Evolutionary conservation across 768 basidiomycete species (phyloP).

Genomic region (Mycena latifolia): DNA sequence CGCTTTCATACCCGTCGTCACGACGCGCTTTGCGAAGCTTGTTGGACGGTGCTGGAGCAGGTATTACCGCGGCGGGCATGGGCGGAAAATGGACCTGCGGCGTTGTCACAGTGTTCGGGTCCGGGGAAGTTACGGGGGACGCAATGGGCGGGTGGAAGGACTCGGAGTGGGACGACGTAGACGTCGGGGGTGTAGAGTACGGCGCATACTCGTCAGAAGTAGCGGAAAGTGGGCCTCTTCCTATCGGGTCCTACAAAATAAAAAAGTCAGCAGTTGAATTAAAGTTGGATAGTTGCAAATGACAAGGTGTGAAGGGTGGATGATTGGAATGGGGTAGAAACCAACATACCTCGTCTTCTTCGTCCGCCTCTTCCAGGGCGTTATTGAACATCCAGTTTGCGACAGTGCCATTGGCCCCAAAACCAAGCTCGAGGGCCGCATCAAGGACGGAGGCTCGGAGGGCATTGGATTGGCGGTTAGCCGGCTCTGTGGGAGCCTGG

Average conservation of each 20-base stretch:
- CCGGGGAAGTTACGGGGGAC: slow-evolving; percentile 5
- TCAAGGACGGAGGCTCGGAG: slow-evolving; percentile 83
- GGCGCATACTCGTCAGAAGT: slow-evolving; percentile 35
- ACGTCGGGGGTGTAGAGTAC: slow-evolving; percentile 35
- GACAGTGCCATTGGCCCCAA: slow-evolving; percentile 69
- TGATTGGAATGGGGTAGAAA: background rate
- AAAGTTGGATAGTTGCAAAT: no score
- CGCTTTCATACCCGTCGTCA: slow-evolving; percentile 65
- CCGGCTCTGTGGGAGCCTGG: slow-evolving; percentile 32
- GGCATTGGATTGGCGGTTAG: slow-evolving; percentile 64
- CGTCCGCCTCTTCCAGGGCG: slow-evolving; percentile 67
- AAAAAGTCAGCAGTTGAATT: background rate
- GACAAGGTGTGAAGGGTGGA: background rate
- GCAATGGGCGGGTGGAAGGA: slow-evolving; percentile 5
- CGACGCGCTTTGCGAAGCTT: slow-evolving; percentile 31
- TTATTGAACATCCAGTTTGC: slow-evolving; percentile 82
- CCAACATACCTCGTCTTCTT: slow-evolving; percentile 50
- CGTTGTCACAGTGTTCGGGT: background rate
- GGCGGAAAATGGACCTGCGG: slow-evolving; percentile 23
- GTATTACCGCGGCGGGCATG: background rate
- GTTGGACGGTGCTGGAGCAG: slow-evolving; percentile 4
- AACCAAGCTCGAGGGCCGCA: slow-evolving; percentile 75
- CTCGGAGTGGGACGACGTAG: slow-evolving; percentile 30
- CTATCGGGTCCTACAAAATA: slow-evolving; percentile 15
- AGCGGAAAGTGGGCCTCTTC: slow-evolving; percentile 24